Percentiles rank a stretch among this genome's conserved stretches.
Evolutionary conservation across 1,139 yeast genomes (phyloP).

Genomic region (Pneumocystis oryctolagi): DNA sequence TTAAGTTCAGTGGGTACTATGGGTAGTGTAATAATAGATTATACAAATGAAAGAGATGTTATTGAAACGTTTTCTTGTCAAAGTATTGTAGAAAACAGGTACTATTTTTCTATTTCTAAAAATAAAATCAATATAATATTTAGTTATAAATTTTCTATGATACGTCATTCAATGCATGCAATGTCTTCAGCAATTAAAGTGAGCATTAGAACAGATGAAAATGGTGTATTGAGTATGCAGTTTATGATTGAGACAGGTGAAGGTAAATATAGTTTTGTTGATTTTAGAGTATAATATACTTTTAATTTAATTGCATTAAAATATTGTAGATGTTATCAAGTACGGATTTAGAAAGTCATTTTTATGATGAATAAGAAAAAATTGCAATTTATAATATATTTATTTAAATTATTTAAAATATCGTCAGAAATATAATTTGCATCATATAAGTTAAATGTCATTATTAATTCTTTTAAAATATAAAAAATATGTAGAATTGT

Average conservation of each 20-base stretch:
- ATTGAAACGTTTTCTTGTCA: slow-evolving; percentile 15
- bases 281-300: slow-evolving; percentile 5
- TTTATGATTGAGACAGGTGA: slow-evolving; percentile 17
- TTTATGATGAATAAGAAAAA: background rate
- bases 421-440: background rate
- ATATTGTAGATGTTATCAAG: background rate
- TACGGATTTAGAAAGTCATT: background rate
- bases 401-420: background rate
- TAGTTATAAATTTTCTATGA: slow-evolving; percentile 3
- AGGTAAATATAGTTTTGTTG: slow-evolving; percentile 10
- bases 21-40: slow-evolving; percentile 15
- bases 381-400: background rate
- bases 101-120: slow-evolving; percentile 2
- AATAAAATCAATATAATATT: background rate
- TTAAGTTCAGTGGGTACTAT: slow-evolving; percentile 12
- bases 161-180: slow-evolving; percentile 15
- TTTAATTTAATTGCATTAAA: background rate
- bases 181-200: slow-evolving; percentile 16
- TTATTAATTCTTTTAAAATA: background rate
- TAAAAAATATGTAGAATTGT: background rate
- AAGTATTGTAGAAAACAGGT: slow-evolving; percentile 10
- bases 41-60: slow-evolving; percentile 14
- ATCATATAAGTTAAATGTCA: background rate
- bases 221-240: slow-evolving; percentile 18
- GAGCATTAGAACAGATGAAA: slow-evolving; percentile 15